Evolutionary conservation across 495 filamentous ascomycete species (phyloP).

Genomic region (Tetracladium setigerum): DNA sequence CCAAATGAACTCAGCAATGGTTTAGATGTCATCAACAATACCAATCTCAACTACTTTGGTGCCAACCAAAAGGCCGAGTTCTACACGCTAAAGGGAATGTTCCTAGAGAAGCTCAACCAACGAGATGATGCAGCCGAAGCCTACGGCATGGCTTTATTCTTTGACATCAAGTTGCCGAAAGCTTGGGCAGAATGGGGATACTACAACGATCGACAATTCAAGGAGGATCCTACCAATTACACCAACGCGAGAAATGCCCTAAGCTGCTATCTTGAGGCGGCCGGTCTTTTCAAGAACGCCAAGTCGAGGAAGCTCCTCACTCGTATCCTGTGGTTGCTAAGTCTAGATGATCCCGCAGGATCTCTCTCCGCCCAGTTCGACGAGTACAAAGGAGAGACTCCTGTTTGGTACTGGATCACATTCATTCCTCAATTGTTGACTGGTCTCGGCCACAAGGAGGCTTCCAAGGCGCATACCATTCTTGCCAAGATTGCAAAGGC

Average conservation of each 20-base stretch:
- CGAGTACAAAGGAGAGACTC: slow-evolving; percentile 90
- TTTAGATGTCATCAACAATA: slow-evolving; percentile 98
- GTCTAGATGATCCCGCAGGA: slow-evolving; percentile 81
- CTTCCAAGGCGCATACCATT: slow-evolving; percentile 71
- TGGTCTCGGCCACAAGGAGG: slow-evolving; percentile 83
- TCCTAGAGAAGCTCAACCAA: slow-evolving; percentile 84
- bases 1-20: slow-evolving; percentile 82
- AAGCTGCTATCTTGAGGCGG: slow-evolving; percentile 93
- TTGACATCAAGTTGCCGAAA: slow-evolving; percentile 90
- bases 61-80: slow-evolving; percentile 96
- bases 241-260: slow-evolving; percentile 80
- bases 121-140: slow-evolving; percentile 87
- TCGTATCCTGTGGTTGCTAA: slow-evolving; percentile 91
- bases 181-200: slow-evolving; percentile 99
- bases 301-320: slow-evolving; percentile 96
- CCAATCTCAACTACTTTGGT: slow-evolving; percentile 97
- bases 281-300: slow-evolving; percentile 89
- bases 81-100: slow-evolving; percentile 99
- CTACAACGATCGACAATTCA: slow-evolving; percentile 94
- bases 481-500: slow-evolving; percentile 89
- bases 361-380: slow-evolving; percentile 76
- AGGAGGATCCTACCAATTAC: slow-evolving; percentile 72
- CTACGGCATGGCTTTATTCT: slow-evolving; percentile 89
- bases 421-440: slow-evolving; percentile 95
- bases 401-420: slow-evolving; percentile 99